A percentile compares a stretch with the other conserved stretches of the same genome.
Evolutionary conservation across 2,329 filamentous ascomycete genomes (phyloP).

Genomic region (Cordyceps fumosorosea): DNA sequence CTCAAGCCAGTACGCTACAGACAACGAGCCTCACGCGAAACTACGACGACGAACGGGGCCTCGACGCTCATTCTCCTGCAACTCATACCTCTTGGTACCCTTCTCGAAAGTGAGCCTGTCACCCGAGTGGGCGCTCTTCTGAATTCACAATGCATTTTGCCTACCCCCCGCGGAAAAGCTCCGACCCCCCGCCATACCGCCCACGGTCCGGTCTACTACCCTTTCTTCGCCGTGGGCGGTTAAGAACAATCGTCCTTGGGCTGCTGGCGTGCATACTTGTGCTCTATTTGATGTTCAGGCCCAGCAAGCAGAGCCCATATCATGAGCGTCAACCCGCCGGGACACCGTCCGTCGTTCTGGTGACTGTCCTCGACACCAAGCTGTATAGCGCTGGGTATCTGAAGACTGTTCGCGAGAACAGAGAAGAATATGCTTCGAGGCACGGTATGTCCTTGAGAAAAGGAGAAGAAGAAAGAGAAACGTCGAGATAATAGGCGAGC

Average conservation of each 20-base stretch:
- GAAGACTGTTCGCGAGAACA: conserved; percentile 70
- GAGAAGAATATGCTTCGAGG: conserved; percentile 73
- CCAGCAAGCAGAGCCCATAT: conserved; percentile 24
- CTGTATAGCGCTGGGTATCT: conserved; percentile 59
- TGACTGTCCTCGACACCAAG: conserved; percentile 73
- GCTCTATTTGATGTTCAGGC: conserved; percentile 52
- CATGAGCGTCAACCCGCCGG: conserved; percentile 41
- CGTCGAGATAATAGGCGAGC: not conserved
- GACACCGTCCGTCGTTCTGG: conserved; percentile 62
- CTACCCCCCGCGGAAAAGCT: conserved; percentile 77
- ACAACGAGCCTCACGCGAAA: not conserved
- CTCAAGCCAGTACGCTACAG: not conserved
- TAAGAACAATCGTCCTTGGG: conserved; percentile 52
- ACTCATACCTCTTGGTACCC: not conserved
- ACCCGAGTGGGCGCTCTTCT: not conserved
- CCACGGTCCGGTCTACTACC: conserved; percentile 50
- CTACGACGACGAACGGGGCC: not conserved
- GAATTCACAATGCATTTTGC: conserved; percentile 71
- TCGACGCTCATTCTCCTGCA: not conserved
- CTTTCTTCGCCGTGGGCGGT: conserved; percentile 53
- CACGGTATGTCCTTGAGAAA: conserved; percentile 56
- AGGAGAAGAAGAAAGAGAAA: too few relatives aligned
- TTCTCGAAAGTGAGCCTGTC: not conserved
- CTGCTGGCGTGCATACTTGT: conserved; percentile 49
- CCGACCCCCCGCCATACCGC: conserved; percentile 65